A percentile compares a stretch with the other conserved stretches of the same genome.
Evolutionary conservation across 305 asterid species (phyloP).

Genomic region (Fraxinus velutina): DNA sequence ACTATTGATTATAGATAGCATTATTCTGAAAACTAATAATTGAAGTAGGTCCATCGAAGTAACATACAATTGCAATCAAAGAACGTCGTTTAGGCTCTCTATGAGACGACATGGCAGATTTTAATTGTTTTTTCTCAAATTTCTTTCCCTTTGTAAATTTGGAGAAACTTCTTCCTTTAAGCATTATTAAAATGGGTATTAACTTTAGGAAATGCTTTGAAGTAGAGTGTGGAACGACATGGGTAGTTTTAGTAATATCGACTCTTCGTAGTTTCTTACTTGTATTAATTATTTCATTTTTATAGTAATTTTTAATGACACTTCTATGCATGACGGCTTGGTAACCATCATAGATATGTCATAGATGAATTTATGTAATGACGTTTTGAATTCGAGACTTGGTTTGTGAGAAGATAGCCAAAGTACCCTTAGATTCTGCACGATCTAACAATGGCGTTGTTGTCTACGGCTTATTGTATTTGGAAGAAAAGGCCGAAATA

Average conservation of each 20-base stretch:
- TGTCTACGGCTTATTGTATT: too few species aligned
- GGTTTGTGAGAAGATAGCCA: background rate
- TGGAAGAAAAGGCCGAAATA: too few species aligned
- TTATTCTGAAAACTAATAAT: too few species aligned
- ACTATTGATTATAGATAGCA: too few species aligned
- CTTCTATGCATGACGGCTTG: background rate
- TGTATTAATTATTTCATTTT: background rate
- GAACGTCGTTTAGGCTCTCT: background rate
- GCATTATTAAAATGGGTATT: too few species aligned
- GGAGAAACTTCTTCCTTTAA: background rate
- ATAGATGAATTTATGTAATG: too few species aligned
- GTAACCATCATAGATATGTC: background rate
- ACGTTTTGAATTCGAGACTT: background rate
- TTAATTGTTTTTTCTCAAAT: too few species aligned
- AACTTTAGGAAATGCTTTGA: background rate
- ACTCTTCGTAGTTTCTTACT: background rate
- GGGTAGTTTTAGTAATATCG: background rate
- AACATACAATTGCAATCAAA: background rate
- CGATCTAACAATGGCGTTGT: too few species aligned
- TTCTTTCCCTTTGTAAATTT: background rate
- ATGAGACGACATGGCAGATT: background rate
- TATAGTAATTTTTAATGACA: background rate
- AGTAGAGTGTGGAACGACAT: background rate
- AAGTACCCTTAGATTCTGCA: background rate
- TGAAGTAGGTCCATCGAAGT: too few species aligned